Conservation (phyloP, 768 basidiomycete genomes). For the Lanmaoa rubissima region DNA sequence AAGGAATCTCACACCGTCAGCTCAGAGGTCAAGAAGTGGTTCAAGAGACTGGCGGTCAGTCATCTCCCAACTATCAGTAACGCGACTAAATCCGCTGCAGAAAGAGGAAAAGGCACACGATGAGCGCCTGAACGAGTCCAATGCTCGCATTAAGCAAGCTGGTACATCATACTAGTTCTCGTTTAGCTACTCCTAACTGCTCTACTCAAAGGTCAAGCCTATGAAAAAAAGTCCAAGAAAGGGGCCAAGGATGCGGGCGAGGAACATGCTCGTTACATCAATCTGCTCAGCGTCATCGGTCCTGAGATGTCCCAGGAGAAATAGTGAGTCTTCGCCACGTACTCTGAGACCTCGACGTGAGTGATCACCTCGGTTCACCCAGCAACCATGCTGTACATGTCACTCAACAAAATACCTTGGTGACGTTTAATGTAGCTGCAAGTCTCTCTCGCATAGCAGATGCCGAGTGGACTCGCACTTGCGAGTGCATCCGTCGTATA, state of each 20-base stretch:
- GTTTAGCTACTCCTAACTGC: constrained; percentile 3
- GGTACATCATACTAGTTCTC: constrained; percentile 35
- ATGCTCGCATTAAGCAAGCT: constrained; percentile 75
- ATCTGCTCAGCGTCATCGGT: constrained; percentile 65
- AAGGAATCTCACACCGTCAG: constrained; percentile 68
- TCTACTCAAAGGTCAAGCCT: constrained; percentile 51
- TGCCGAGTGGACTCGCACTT: constrained; percentile 70
- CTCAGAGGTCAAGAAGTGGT: constrained; percentile 78
- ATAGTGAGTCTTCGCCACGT: constrained; percentile 48
- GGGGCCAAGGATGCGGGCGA: constrained; percentile 62
- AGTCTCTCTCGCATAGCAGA: constrained; percentile 72
- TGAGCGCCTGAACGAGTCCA: constrained; percentile 62
- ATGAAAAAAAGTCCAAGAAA: constrained; percentile 82
- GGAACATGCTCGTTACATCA: constrained; percentile 77
- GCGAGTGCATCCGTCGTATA: constrained; percentile 68
- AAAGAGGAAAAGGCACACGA: constrained; percentile 82
- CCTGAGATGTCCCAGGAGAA: constrained; percentile 81
- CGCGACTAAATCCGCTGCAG: constrained; percentile 35
- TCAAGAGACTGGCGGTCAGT: constrained; percentile 76
- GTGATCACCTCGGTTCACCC: not conserved
- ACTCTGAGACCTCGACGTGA: not conserved
- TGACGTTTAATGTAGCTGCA: constrained; percentile 61
- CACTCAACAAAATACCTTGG: constrained; percentile 56
- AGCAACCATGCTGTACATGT: constrained; percentile 69
- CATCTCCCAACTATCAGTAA: not conserved